Evolutionary conservation across 2,329 filamentous ascomycete genomes (phyloP), one percentile per base, ranked within the genome.

Genomic region (Intubia oerlemansii): DNA sequence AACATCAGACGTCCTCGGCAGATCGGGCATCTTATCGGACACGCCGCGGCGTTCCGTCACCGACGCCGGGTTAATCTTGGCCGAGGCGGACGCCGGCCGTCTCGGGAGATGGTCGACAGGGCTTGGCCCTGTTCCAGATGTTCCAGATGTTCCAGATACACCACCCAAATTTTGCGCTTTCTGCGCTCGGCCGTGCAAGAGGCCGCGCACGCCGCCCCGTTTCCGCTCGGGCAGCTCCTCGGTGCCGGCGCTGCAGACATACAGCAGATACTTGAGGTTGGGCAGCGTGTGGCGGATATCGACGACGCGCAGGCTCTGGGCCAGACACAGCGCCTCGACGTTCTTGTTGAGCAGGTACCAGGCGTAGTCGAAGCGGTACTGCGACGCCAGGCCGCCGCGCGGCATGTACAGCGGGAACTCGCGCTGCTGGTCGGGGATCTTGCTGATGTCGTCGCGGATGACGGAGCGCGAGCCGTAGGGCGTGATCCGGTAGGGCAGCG

Each of bases 261-360:
- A 92, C 2, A 95, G 56, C 11, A 95, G 55, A 41, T 92, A 93
- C 47, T 92, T 91, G 8, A 98, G 56, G 44, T 98, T 98, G 2
- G 85, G 82, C 6, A 95, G 54, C 0, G 85, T 91, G 40, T 95
- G 81, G 5, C 88, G 66, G 12, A 93, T 81, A 43, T 98, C 88
- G 36, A 93, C 63, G 1, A 91, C 72, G 26, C 74, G 71, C 10
- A 93, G 55, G 0, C 75, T 75, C 38, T 82, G 71, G 1, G 60
- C 57, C 4, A 56, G 52, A 34, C 67, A 72, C 4, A 74, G 53
- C 0, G 59, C 51, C 41, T 95, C 84, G 32, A 98, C 84, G 44
- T 95, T 59, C 51, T 95, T 93, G 54, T 95, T 95, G 10, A 98
- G 62, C n/a, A 95, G 56, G 42, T 95, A 98, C 45, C 92, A 88